Evolutionary conservation across 345 rosid genomes (phyloP).

Genomic region (Xanthoceras sorbifolium): DNA sequence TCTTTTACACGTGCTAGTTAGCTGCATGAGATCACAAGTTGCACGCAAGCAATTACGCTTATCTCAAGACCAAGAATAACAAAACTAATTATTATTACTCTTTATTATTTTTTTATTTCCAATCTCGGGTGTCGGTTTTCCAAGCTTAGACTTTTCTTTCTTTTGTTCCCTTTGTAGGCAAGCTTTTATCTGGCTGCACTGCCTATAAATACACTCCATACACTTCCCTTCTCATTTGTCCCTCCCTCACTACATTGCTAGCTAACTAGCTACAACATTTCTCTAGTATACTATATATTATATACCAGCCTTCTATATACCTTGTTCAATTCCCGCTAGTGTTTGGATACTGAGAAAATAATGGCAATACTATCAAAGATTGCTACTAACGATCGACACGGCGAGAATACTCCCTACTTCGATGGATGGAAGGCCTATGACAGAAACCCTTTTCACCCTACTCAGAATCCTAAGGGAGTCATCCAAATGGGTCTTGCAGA

Average conservation of each 20-base stretch:
- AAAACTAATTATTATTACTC: too few species aligned
- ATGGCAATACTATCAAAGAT: conserved; percentile 50
- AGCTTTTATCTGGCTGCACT: neutral
- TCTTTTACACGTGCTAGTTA: neutral
- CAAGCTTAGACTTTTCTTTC: neutral
- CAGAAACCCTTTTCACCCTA: conserved; percentile 60
- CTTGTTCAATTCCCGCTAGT: neutral
- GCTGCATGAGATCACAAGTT: neutral
- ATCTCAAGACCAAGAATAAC: neutral
- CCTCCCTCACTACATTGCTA: neutral
- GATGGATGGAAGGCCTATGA: conserved; percentile 90
- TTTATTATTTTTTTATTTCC: neutral
- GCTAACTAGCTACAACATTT: neutral
- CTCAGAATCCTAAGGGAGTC: conserved; percentile 58
- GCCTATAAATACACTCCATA: conserved; percentile 13
- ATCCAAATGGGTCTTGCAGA: conserved; percentile 95
- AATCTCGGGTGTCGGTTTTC: neutral
- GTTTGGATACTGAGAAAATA: neutral
- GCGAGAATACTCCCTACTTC: conserved; percentile 78
- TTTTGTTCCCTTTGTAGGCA: neutral
- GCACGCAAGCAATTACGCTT: conserved; percentile 23
- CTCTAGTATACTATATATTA: neutral
- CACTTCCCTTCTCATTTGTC: neutral
- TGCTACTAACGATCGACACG: conserved; percentile 60
- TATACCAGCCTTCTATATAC: too few species aligned